phyloP scores from a whole-genome alignment of 495 filamentous ascomycete genomes.

The Penicillium silybi region DNA sequence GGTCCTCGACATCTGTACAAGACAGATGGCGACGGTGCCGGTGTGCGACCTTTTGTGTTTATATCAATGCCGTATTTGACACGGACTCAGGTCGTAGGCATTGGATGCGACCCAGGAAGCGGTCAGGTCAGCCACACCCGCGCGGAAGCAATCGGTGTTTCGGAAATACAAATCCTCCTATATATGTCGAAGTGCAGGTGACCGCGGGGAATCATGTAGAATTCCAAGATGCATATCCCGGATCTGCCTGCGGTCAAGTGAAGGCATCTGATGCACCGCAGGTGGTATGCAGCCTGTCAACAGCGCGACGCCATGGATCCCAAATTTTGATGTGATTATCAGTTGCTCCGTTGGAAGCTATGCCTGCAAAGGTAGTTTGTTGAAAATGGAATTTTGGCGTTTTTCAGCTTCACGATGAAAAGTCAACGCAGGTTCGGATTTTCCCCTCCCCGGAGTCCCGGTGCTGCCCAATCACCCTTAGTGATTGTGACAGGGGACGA shows the following conservation, averaged over 20 bases:
- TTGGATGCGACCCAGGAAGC: slow-evolving; percentile 17
- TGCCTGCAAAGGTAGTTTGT: not conserved
- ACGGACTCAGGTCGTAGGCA: slow-evolving; percentile 11
- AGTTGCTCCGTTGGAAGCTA: not conserved
- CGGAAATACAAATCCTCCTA: slow-evolving; percentile 4
- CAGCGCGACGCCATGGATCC: not conserved
- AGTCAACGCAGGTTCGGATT: slow-evolving; percentile 7
- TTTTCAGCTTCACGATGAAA: not conserved
- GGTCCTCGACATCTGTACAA: slow-evolving; percentile 24
- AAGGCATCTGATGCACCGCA: slow-evolving; percentile 20
- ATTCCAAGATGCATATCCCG: slow-evolving; percentile 21
- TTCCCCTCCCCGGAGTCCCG: slow-evolving; percentile 4
- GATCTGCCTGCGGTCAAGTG: slow-evolving; percentile 15
- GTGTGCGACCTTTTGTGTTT: slow-evolving; percentile 4
- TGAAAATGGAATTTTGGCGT: not conserved
- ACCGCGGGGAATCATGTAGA: not conserved
- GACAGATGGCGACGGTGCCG: slow-evolving; percentile 7
- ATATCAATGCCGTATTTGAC: slow-evolving; percentile 11
- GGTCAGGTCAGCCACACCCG: slow-evolving; percentile 17
- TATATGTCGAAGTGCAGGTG: slow-evolving; percentile 2
- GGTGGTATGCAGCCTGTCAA: slow-evolving; percentile 9
- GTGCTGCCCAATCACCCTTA: slow-evolving; percentile 8
- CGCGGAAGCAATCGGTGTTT: slow-evolving; percentile 9
- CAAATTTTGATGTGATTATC: slow-evolving; percentile 2
- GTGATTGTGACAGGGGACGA: slow-evolving; percentile 1